Percentiles rank a stretch among this genome's conserved stretches.
Conservation (phyloP, 2,329 filamentous ascomycete genomes). For the Claviceps citrina region DNA sequence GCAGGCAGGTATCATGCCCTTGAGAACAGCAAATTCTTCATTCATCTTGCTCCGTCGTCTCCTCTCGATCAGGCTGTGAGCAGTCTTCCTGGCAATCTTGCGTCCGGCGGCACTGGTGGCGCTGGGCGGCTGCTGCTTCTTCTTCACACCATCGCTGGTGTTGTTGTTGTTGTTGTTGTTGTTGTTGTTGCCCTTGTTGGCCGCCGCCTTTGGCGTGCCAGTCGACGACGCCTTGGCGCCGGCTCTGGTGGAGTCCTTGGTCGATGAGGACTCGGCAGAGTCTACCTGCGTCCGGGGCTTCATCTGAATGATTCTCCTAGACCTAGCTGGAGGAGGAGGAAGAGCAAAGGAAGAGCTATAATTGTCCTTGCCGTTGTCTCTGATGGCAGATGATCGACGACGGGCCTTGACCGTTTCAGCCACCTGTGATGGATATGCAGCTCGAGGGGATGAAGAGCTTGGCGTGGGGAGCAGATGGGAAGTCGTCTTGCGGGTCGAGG, state of each 20-base stretch:
- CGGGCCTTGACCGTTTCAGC: slow-evolving; percentile 38
- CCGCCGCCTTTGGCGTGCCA: slow-evolving; percentile 9
- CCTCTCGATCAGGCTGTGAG: slow-evolving; percentile 87
- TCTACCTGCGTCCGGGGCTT: slow-evolving; percentile 46
- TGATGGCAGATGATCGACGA: slow-evolving; percentile 32
- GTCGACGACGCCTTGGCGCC: slow-evolving; percentile 10
- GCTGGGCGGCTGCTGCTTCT: slow-evolving; percentile 72
- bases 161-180: neutral
- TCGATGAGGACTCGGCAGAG: slow-evolving; percentile 10
- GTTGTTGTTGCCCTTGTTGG: slow-evolving; percentile 6
- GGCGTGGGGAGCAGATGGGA: slow-evolving; percentile 4
- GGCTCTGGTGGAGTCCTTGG: slow-evolving; percentile 12
- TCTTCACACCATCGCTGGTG: slow-evolving; percentile 34
- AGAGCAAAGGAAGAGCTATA: slow-evolving; percentile 53
- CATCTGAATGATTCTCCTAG: slow-evolving; percentile 97
- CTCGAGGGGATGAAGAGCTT: slow-evolving; percentile 10
- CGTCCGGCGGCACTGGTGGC: slow-evolving; percentile 72
- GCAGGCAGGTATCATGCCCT: slow-evolving; percentile 91
- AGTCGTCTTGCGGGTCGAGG: slow-evolving; percentile 11
- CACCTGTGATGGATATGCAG: slow-evolving; percentile 30
- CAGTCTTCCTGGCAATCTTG: slow-evolving; percentile 90
- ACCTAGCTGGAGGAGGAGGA: slow-evolving; percentile 79
- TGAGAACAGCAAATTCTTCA: slow-evolving; percentile 86
- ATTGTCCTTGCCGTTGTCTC: slow-evolving; percentile 30
- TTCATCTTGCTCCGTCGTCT: slow-evolving; percentile 93